These are phyloP conservation scores for Alternaria arborescens DNA, from an alignment of 2,329 filamentous ascomycete genomes.

Conservation along the genomic window DNA sequence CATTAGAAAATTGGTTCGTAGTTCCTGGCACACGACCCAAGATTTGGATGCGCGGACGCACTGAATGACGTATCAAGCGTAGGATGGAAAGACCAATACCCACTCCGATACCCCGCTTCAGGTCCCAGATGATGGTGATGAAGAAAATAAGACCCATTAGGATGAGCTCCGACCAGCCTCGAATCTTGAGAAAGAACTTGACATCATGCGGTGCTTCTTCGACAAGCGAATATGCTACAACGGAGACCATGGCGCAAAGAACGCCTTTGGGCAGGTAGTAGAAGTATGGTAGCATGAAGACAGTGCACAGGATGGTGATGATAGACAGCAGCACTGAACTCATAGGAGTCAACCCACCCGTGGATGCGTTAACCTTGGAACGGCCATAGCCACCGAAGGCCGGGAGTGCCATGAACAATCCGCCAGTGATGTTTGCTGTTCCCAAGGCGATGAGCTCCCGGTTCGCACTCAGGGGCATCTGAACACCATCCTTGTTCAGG, in stretches of 20 bases:
- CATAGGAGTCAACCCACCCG: conserved; percentile 92
- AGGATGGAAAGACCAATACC: conserved; percentile 91
- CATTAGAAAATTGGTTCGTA: conserved; percentile 80
- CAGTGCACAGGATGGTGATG: conserved; percentile 80
- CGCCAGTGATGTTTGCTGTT: conserved; percentile 87
- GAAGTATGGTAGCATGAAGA: conserved; percentile 88
- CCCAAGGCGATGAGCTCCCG: conserved; percentile 92
- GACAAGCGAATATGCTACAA: conserved; percentile 92
- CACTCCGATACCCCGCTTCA: conserved; percentile 91
- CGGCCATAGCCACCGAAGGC: conserved; percentile 96
- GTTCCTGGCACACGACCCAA: conserved; percentile 87
- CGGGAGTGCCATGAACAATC: conserved; percentile 90
- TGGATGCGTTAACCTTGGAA: conserved; percentile 93
- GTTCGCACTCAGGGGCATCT: conserved; percentile 87
- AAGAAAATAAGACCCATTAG: conserved; percentile 92
- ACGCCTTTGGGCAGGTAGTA: conserved; percentile 98
- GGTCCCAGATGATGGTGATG: conserved; percentile 92
- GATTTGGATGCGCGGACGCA: conserved; percentile 94
- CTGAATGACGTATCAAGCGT: conserved; percentile 88
- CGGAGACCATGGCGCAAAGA: conserved; percentile 90
- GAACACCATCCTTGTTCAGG: conserved; percentile 68
- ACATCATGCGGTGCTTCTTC: conserved; percentile 96
- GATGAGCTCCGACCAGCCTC: conserved; percentile 83
- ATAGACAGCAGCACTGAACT: conserved; percentile 86
- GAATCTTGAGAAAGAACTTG: conserved; percentile 84